These are phyloP conservation scores for Phytopythium vexans DNA, from an alignment of 352 stramenopile genomes.

Conservation along the genomic window DNA sequence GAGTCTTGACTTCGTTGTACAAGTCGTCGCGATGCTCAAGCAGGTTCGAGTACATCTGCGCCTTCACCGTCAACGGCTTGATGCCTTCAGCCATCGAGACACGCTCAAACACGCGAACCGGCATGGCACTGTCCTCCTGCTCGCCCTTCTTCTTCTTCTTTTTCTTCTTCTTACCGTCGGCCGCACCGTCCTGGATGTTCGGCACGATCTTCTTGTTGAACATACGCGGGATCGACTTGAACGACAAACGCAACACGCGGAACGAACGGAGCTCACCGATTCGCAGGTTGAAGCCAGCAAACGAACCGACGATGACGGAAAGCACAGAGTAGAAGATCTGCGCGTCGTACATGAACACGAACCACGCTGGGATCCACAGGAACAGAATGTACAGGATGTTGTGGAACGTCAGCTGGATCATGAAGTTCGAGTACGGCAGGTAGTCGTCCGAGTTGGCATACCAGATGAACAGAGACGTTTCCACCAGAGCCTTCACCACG, in stretches of 20 bases:
- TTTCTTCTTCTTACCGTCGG: constrained; percentile 66
- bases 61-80: constrained; percentile 79
- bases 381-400: constrained; percentile 86
- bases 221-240: constrained; percentile 84
- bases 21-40: constrained; percentile 49
- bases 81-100: constrained; percentile 82
- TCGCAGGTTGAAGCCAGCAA: constrained; percentile 81
- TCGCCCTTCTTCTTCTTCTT: constrained; percentile 71
- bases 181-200: constrained; percentile 67
- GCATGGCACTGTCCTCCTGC: constrained; percentile 58
- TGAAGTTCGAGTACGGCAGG: constrained; percentile 79
- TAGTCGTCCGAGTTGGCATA: constrained; percentile 70
- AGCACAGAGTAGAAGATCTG: constrained; percentile 87
- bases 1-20: constrained; percentile 66
- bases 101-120: constrained; percentile 73
- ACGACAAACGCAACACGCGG: constrained; percentile 75
- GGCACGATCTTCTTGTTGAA: constrained; percentile 89
- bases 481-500: constrained; percentile 81
- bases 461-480: constrained; percentile 86
- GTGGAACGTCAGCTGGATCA: constrained; percentile 78
- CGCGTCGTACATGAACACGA: constrained; percentile 86
- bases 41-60: constrained; percentile 79
- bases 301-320: constrained; percentile 74
- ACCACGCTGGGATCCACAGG: constrained; percentile 77
- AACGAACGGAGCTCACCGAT: constrained; percentile 85